Conservation (phyloP, 768 basidiomycete species). For the Termitomyces heimii region DNA sequence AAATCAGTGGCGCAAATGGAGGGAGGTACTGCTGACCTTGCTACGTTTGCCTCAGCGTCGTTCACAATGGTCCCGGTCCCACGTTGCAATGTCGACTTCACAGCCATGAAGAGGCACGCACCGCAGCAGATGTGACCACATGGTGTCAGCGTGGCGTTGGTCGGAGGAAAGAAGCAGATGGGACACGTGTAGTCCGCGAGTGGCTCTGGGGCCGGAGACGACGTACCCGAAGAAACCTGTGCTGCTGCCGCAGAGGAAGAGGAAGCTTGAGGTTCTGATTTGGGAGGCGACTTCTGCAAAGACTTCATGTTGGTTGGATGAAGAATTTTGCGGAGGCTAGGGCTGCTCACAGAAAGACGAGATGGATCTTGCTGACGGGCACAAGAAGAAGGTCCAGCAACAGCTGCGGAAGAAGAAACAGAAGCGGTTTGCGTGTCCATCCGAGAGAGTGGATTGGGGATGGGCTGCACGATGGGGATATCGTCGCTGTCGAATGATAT, state of each 20-base stretch:
- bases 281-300: slow-evolving; percentile 1
- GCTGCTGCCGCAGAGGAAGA: slow-evolving; percentile 5
- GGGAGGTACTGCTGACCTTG: slow-evolving; percentile 26
- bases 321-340: slow-evolving; percentile 19
- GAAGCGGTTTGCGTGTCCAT: neutral
- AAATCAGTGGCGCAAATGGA: neutral
- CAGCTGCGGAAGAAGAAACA: neutral
- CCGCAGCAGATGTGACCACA: slow-evolving; percentile 82
- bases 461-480: neutral
- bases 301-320: slow-evolving; percentile 11
- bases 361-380: neutral
- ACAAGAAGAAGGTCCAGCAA: neutral
- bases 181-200: slow-evolving; percentile 71
- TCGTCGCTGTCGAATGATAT: slow-evolving; percentile 3
- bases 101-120: slow-evolving; percentile 66
- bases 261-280: neutral
- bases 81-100: slow-evolving; percentile 56
- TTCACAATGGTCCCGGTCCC: slow-evolving; percentile 25
- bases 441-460: neutral
- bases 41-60: slow-evolving; percentile 22
- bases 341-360: slow-evolving; percentile 15
- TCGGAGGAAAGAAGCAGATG: slow-evolving; percentile 73
- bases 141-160: slow-evolving; percentile 70
- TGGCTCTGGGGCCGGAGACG: slow-evolving; percentile 21
- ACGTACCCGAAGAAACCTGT: slow-evolving; percentile 3